Evolutionary conservation across 2,329 filamentous ascomycete species (phyloP), one percentile per base, ranked within the genome.

Genomic region (Trichophyton schoenleinii): DNA sequence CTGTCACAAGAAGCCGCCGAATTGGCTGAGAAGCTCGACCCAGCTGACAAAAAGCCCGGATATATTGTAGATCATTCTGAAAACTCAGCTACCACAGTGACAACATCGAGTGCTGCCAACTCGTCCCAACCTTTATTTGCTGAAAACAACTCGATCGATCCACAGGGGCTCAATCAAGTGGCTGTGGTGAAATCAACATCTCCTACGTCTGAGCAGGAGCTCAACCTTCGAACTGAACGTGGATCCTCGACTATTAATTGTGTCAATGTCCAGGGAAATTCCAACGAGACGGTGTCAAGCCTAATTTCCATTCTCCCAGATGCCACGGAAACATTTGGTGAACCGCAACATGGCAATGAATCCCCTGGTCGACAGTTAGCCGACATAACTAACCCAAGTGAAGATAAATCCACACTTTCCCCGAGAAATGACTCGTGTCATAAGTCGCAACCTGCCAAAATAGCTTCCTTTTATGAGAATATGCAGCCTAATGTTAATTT

Each of bases 31-130:
- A 63, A 58, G 22, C 44, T 66, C 11, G 60, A 63, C 25, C 55
- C 42, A 13, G 57, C 58, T 18, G 60, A 64, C 22, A 36, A 57
- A 13, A 62, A 57, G 20, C 41, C 38, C 8, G 59, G 62, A n/a
- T 66, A 66, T 55, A 62, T 64, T 42, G 34, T 64, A 15, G 65
- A 65, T 20, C 9, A 59, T 31, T 65, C 64, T 1, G 49, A 64
- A 11, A 46, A 59, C 11, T 65, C 62, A 11, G 49, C 57, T 36
- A 52, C 42, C 9, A 58, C 41, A 5, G 42, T 36, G 41, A 44
- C 34, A 34, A 8, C n/a, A 28, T 22, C 55, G n/a, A 44, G 41
- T 36, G 20, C 36, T 18, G 20, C 36, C n/a, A 28, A 18, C 20
- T 58, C 34, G 28, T 52, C 46, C 8, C 46, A 52, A 6, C 20